Base-by-base conservation (phyloP, 441 rosid species). In the Bruguiera hainesii region DNA sequence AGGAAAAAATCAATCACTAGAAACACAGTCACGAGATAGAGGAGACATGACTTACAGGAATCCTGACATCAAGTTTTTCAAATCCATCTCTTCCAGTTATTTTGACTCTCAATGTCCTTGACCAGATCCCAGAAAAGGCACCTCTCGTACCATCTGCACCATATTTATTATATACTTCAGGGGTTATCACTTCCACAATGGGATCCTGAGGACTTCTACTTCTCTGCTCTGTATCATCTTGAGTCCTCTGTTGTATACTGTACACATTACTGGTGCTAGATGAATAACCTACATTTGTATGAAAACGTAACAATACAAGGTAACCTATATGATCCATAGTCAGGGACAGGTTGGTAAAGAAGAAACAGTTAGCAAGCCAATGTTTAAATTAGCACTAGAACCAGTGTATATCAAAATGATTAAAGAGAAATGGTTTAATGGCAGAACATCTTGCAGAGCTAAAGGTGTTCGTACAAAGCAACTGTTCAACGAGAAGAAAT, bases 41-140 rank as follows among this genome's bases (percentile, higher is more conserved):
- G 73, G 68, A 69, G 51, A 56, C 42, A 71, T 49, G 63, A 78
- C 97, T 86, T 77, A 91, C 99, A 18, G 97, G 98, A 67, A 91
- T 89, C 74, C 90, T 88, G 52, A 89, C 86, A 67, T 88, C 98
- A 53, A 90, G 97, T 75, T 80, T 94, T 83, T 94, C 98, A 56
- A 82, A 72, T 53, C 96, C 96, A 72, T 94, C 94, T 48, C 87
- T 82, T 73, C 97, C 98, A 19, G 88, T 89, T 70, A 91, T 83
- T 73, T 81, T 89, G 70, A 94, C 73, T 79, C 97, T 88, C 81
- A 94, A 61, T 51, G 83, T 81, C 71, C 98, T 86, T 64, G 96
- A 84, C 98, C 98, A 94, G 71, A 87, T 85, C 37, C 87, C 78
- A 28, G 92, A 80, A 77, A 93, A 93, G 7, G 95, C 84, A 66